These are phyloP conservation scores for Saxophila tyrrhenica DNA, from an alignment of 495 filamentous ascomycete genomes.

Conservation along the genomic window DNA sequence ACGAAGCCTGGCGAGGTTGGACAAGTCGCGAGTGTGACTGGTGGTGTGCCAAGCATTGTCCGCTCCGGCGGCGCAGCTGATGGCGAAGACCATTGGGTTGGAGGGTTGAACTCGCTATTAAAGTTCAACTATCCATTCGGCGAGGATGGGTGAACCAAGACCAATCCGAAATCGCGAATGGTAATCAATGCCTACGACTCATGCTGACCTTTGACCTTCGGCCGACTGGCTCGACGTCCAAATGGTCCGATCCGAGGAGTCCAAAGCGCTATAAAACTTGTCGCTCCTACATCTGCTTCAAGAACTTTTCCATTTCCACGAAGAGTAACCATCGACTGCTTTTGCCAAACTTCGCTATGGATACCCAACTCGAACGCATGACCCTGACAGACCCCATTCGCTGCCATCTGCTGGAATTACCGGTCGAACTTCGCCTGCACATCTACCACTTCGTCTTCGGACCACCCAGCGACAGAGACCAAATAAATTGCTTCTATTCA, in stretches of 20 bases:
- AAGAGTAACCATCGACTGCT: too few species aligned
- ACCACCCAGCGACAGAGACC: neutral
- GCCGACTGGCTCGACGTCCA: neutral
- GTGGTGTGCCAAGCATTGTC: slow-evolving; percentile 63
- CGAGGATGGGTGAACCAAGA: slow-evolving; percentile 46
- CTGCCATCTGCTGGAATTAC: neutral
- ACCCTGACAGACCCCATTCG: too few species aligned
- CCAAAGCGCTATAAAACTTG: too few species aligned
- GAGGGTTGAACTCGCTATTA: slow-evolving; percentile 81
- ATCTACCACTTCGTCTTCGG: neutral
- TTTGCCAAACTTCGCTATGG: too few species aligned
- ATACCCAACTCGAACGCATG: too few species aligned
- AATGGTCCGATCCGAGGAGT: too few species aligned
- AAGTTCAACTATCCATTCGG: slow-evolving; percentile 99
- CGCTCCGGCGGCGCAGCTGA: slow-evolving; percentile 29
- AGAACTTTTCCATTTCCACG: too few species aligned
- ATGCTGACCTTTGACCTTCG: too few species aligned
- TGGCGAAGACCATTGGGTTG: slow-evolving; percentile 81
- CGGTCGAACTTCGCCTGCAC: neutral
- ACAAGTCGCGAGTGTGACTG: slow-evolving; percentile 34
- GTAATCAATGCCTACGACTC: too few species aligned
- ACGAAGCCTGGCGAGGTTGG: slow-evolving; percentile 34
- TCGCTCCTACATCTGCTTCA: too few species aligned
- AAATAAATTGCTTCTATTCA: neutral
- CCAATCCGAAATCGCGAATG: too few species aligned